Conservation (phyloP, 1,284 basidiomycete genomes). For the Gymnopus androsaceus region DNA sequence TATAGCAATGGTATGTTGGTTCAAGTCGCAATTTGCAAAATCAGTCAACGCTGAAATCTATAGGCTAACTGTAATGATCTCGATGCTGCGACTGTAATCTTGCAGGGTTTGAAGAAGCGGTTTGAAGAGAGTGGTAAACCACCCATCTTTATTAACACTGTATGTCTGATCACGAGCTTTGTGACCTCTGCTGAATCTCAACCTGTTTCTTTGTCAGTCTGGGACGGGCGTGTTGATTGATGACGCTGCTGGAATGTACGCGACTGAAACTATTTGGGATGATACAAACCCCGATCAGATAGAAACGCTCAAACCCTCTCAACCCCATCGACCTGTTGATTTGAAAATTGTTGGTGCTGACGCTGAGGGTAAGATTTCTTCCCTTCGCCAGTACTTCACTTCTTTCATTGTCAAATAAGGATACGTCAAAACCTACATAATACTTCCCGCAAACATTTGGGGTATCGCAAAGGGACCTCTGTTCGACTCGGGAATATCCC, state of each 20-base stretch:
- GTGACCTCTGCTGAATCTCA: no score
- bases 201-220: no score
- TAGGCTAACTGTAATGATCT: constrained; percentile 48
- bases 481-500: constrained; percentile 43
- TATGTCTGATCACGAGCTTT: no score
- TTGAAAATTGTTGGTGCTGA: constrained; percentile 33
- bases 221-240: constrained; percentile 37
- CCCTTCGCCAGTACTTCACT: neutral
- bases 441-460: constrained; percentile 49
- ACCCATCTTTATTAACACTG: constrained; percentile 54
- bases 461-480: constrained; percentile 41
- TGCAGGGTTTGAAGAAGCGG: constrained; percentile 45
- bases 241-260: constrained; percentile 35
- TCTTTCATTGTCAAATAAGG: constrained; percentile 30
- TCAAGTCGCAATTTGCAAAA: no score
- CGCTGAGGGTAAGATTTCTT: constrained; percentile 30
- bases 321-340: constrained; percentile 42
- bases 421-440: constrained; percentile 44
- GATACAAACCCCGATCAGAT: constrained; percentile 40
- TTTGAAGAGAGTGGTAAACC: constrained; percentile 41
- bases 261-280: constrained; percentile 35
- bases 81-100: constrained; percentile 40
- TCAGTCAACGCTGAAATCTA: no score
- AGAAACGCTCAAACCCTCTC: constrained; percentile 34
- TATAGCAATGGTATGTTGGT: constrained; percentile 33